phyloP scores from a whole-genome alignment of 768 basidiomycete genomes.

The Boletellus ananas region DNA sequence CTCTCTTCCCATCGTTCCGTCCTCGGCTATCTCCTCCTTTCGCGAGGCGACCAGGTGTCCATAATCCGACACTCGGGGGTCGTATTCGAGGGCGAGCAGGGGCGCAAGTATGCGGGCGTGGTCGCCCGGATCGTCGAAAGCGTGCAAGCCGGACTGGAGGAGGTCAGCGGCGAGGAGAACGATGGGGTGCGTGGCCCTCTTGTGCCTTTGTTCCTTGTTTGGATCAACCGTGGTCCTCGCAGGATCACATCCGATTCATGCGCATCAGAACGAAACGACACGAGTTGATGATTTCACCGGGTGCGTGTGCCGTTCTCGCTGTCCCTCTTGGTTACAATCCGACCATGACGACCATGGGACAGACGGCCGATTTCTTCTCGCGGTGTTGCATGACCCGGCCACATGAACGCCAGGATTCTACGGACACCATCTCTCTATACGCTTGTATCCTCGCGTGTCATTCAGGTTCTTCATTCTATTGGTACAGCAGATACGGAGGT shows the following conservation, averaged over 20 bases:
- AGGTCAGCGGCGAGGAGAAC: conserved; percentile 61
- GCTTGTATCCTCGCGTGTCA: conserved; percentile 14
- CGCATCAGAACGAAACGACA: conserved; percentile 88
- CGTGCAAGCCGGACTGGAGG: conserved; percentile 75
- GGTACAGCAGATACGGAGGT: conserved; percentile 1
- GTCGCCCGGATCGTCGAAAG: conserved; percentile 73
- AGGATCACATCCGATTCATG: conserved; percentile 89
- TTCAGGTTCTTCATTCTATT: neutral
- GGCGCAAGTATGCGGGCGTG: conserved; percentile 67
- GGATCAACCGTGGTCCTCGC: neutral
- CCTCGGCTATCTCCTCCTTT: conserved; percentile 81
- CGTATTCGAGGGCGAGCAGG: conserved; percentile 82
- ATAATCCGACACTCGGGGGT: conserved; percentile 85
- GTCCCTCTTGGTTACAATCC: neutral
- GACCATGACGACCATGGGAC: neutral
- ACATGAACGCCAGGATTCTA: conserved; percentile 25
- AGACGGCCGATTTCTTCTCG: conserved; percentile 81
- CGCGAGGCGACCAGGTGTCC: conserved; percentile 64
- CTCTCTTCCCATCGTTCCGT: conserved; percentile 82
- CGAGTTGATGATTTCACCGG: conserved; percentile 92
- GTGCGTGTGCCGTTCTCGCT: conserved; percentile 41
- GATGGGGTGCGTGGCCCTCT: conserved; percentile 46
- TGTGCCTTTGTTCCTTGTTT: too few relatives aligned
- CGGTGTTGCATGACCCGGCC: conserved; percentile 77
- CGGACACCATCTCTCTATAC: neutral